Base-by-base conservation (phyloP, 129 eudicot genomes). In the Centella asiatica region DNA sequence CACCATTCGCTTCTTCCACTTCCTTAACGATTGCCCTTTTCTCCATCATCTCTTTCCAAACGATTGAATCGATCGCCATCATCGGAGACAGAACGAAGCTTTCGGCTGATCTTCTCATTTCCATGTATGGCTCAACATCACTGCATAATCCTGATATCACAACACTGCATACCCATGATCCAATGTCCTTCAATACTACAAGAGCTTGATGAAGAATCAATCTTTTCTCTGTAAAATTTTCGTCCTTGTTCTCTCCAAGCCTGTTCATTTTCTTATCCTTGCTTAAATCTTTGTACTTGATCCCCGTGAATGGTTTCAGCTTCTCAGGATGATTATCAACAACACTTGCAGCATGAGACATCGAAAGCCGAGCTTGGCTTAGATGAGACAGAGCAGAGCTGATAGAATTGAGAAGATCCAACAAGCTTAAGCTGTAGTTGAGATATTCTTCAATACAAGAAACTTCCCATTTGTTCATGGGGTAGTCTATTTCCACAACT, bases 381-480 rank as follows among this genome's bases (percentile, higher is more conserved):
- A 80, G 69, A 62, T 69, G 81, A 22, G 88, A 75, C 66, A 89
- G 29, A 2, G 76, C 83, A 31, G 80, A 80, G 57, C 70, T 80
- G 0, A 82, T 69, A 0, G 68, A 67, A 69, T 89, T 89, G 1
- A 85, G 50, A 34, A 78, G 69, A 5, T 80, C 78, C n/a, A 89
- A 79, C 57, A 89, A 14, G 61, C 56, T 73, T 40, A 82, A 63
- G 69, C 64, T 89, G 82, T 80, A 77, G 36, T 69, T 70, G 26
- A 82, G 85, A 76, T 80, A 89, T 64, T 80, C 90, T 1, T 82
- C 82, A 2, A 60, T 46, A 20, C 69, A 60, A 44, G 64, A 29
- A n/a, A 26, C 64, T 49, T 77, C 81, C 95, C 97, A 89, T 62
- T 70, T 70, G 11, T 37, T 62, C 69, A 82, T 68, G 6, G 95